A percentile compares a stretch with the other conserved stretches of the same genome.
Evolutionary conservation across 352 stramenopile species (phyloP).

Genomic region (Nothophytophthora sp.): DNA sequence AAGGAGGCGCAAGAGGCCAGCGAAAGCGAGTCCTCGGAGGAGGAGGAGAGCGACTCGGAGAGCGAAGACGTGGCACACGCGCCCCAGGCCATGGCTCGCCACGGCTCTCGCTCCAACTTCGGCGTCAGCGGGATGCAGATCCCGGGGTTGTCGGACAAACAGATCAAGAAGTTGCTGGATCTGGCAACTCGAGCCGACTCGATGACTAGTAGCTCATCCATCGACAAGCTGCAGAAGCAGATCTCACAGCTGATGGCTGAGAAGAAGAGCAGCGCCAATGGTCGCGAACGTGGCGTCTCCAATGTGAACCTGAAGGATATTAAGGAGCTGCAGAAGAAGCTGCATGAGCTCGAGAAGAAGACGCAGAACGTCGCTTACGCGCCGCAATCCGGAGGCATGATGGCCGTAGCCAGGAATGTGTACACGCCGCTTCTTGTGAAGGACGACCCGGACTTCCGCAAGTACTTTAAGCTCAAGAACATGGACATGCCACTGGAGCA

Average conservation of each 20-base stretch:
- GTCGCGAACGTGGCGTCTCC: conserved; percentile 32
- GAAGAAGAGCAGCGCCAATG: conserved; percentile 18
- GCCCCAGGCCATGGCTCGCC: conserved; percentile 13
- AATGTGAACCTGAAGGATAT: conserved; percentile 73
- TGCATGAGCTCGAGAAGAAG: conserved; percentile 75
- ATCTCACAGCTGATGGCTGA: conserved; percentile 73
- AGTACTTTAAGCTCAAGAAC: conserved; percentile 86
- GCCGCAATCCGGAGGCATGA: conserved; percentile 12
- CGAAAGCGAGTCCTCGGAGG: conserved; percentile 52
- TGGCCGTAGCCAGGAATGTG: conserved; percentile 18
- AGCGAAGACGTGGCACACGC: conserved; percentile 45
- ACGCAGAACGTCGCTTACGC: conserved; percentile 53
- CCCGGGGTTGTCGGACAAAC: conserved; percentile 52
- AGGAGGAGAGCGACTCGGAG: conserved; percentile 68
- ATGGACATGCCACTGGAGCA: conserved; percentile 81
- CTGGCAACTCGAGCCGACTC: conserved; percentile 58
- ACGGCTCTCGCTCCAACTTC: too few species aligned
- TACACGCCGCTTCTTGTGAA: conserved; percentile 71
- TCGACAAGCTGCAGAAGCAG: conserved; percentile 73
- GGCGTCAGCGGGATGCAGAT: conserved; percentile 46
- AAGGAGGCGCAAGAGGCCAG: conserved; percentile 57
- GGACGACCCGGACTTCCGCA: conserved; percentile 68
- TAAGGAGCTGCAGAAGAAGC: conserved; percentile 71
- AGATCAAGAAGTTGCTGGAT: conserved; percentile 73
- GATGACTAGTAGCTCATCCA: conserved; percentile 41